Evolutionary conservation across 1,139 yeast species (phyloP).

Genomic region (Candida dubliniensis): DNA sequence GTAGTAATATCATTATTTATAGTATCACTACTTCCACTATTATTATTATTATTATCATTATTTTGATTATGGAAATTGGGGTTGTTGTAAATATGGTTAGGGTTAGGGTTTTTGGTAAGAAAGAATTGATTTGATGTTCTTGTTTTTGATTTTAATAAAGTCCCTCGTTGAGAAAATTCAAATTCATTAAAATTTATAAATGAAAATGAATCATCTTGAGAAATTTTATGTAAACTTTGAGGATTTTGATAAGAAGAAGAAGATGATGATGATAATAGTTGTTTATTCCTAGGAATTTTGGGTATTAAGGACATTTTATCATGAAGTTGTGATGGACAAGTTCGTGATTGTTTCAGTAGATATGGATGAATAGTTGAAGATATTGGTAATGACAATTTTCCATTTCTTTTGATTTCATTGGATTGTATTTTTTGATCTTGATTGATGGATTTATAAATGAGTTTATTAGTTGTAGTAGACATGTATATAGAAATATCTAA

Average conservation of each 20-base stretch:
- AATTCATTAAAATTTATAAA: slow-evolving; percentile 10
- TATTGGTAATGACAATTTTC: no score
- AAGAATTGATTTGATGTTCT: not conserved
- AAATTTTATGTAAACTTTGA: not conserved
- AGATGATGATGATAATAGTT: not conserved
- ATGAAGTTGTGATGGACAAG: not conserved
- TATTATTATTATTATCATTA: not conserved
- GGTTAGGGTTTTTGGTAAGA: no score
- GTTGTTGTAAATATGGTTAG: no score
- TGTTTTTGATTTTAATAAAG: slow-evolving; percentile 5
- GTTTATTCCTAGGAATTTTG: not conserved
- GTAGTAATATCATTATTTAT: not conserved
- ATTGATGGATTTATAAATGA: no score
- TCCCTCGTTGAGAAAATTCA: slow-evolving; percentile 11
- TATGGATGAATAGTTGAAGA: no score
- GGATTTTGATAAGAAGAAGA: no score
- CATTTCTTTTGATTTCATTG: no score
- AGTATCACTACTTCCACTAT: not conserved
- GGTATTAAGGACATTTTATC: not conserved
- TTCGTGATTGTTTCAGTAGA: not conserved
- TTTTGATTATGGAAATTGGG: not conserved
- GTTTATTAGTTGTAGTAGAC: no score
- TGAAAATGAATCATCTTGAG: slow-evolving; percentile 5
- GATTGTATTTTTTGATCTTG: no score
- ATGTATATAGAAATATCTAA: no score